phyloP scores from a whole-genome alignment of 1,139 yeast species.

The Geotrichum phurueaensis region DNA sequence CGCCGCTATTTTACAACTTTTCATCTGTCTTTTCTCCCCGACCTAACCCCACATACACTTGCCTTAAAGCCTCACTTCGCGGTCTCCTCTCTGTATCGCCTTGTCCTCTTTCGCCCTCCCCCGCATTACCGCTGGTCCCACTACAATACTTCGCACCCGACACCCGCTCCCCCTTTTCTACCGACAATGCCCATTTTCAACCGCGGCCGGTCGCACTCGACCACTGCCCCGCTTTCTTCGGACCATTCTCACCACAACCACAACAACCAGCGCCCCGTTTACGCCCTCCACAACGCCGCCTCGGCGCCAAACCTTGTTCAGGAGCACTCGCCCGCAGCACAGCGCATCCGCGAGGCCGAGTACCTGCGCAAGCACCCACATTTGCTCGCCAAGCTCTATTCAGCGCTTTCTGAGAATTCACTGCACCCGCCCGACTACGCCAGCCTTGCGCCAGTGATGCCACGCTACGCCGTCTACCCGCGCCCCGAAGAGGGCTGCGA shows the following conservation, averaged over 20 bases:
- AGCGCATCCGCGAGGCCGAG: neutral
- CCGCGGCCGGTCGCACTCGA: conserved; percentile 11
- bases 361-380: conserved; percentile 8
- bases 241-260: neutral
- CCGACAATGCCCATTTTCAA: conserved; percentile 7
- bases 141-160: too few relatives aligned
- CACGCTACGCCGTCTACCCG: conserved; percentile 25
- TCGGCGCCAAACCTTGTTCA: conserved; percentile 6
- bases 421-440: conserved; percentile 28
- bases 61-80: neutral
- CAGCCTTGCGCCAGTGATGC: conserved; percentile 25
- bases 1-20: too few relatives aligned
- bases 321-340: neutral
- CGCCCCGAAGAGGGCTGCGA: conserved; percentile 35
- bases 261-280: neutral
- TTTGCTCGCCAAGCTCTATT: conserved; percentile 10
- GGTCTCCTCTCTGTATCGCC: neutral
- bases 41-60: neutral
- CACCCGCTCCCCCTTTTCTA: neutral
- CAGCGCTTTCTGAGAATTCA: conserved; percentile 12
- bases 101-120: neutral
- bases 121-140: neutral
- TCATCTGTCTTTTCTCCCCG: too few relatives aligned
- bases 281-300: conserved; percentile 4
- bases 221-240: conserved; percentile 8